These are phyloP conservation scores for Diphasiastrum complanatum DNA, from an alignment of 83 land plant genomes.

Conservation along the genomic window DNA sequence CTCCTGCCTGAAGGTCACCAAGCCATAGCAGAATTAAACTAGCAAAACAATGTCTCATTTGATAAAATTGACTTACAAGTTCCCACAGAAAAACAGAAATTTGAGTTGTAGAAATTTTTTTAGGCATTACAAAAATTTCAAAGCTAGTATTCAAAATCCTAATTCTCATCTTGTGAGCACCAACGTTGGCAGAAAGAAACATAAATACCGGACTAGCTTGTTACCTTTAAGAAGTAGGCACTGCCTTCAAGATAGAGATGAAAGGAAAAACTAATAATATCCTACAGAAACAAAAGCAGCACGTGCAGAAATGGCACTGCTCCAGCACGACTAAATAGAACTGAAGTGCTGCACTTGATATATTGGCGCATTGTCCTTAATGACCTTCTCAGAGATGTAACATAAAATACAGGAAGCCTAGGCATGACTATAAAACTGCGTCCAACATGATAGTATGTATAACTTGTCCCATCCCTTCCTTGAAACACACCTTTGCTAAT, in stretches of 20 bases:
- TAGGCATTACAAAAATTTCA: background rate
- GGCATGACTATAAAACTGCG: conserved; percentile 4
- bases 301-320: no score
- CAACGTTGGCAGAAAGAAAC: no score
- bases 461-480: conserved; percentile 18
- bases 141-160: background rate
- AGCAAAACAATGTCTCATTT: background rate
- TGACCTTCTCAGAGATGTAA: no score
- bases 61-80: conserved; percentile 5
- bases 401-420: conserved; percentile 1
- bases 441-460: conserved; percentile 10
- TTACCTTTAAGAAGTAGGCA: no score
- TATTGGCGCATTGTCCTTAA: no score
- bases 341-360: no score
- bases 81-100: background rate
- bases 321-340: no score
- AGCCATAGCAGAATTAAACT: conserved; percentile 18
- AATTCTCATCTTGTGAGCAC: background rate
- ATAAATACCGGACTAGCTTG: no score
- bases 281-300: no score
- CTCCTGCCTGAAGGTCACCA: conserved; percentile 27
- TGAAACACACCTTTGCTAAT: conserved; percentile 40
- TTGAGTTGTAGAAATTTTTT: background rate
- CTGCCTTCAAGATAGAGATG: no score
- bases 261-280: no score